A percentile compares a stretch with the other conserved stretches of the same genome.
These are phyloP conservation scores for Oenanthe javanica DNA, from an alignment of 140 eudicot genomes.

Conservation along the genomic window DNA sequence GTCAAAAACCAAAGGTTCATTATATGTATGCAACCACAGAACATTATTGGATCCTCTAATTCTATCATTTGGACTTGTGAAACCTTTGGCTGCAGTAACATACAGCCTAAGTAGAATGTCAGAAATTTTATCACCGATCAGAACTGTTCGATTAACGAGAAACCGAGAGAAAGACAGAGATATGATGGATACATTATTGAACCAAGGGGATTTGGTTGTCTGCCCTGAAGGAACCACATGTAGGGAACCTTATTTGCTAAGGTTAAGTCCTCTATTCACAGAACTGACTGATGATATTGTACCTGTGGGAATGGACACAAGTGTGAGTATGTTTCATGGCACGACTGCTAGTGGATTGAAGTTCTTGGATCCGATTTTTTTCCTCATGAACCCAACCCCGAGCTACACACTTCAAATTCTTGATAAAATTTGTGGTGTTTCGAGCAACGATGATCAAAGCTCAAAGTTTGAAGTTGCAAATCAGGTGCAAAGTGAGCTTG, in stretches of 20 bases:
- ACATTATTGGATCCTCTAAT: constrained; percentile 57
- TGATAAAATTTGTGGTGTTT: constrained; percentile 29
- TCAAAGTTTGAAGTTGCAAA: constrained; percentile 46
- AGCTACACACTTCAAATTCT: constrained; percentile 36
- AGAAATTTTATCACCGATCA: constrained; percentile 57
- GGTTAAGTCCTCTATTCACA: constrained; percentile 54
- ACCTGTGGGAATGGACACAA: constrained; percentile 49
- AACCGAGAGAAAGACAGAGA: constrained; percentile 35
- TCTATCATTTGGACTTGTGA: constrained; percentile 42
- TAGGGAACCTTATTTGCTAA: constrained; percentile 52
- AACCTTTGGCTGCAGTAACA: constrained; percentile 43
- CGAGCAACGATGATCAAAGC: not conserved
- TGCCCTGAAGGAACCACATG: constrained; percentile 77
- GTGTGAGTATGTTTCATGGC: constrained; percentile 55
- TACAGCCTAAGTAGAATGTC: constrained; percentile 62
- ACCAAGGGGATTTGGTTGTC: constrained; percentile 51
- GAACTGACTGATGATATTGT: constrained; percentile 49
- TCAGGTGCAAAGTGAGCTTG: constrained; percentile 50
- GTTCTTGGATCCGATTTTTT: constrained; percentile 48
- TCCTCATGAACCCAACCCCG: constrained; percentile 57
- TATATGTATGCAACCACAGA: constrained; percentile 67
- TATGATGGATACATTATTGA: constrained; percentile 46
- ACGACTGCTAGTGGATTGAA: constrained; percentile 58
- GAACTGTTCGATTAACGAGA: constrained; percentile 47
- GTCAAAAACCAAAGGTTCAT: constrained; percentile 31